Evolutionary conservation across 371 early-diverging fungal species (phyloP), one percentile per base, ranked within the genome.

Genomic region (Mortierella polycephala): DNA sequence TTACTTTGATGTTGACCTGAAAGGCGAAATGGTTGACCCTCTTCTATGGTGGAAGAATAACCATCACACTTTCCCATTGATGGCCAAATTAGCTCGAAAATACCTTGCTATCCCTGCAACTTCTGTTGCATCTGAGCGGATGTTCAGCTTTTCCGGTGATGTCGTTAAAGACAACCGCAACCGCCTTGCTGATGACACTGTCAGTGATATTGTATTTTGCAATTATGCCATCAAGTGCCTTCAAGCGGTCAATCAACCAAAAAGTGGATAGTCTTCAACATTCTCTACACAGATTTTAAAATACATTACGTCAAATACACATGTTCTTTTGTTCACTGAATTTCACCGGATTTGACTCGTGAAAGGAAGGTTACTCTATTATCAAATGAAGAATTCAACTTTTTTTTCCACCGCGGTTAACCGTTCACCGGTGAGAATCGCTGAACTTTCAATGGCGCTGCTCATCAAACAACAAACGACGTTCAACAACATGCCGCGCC

Each of bases 91-190:
- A n/a, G 65, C 49, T n/a, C 37, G 57, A 47, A 63, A 55, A 20
- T 54, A 63, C 16, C 54, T 63, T 37, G 56, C 64, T 13, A 63
- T 55, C 5, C 64, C 64, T 23, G 62, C 62, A 8, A n/a, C 62
- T 13, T 52, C 53, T 52, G 55, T 63, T 11, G 56, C 54, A 16
- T 44, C 64, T 13, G 64, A 63, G 37, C 52, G 56, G 11, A 54
- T 63, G 53, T 55, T 55, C 56, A 41, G 54, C 18, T 52, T 20
- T 14, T 49, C 49, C 13, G 42, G 53, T 5, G 23, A 47, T 46
- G 39, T 49, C n/a, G 40, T 60, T 41, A 57, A 57, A 8, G 65
- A 65, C 21, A 65, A 18, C 14, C 57, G 65, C 12, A 65, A 57
- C 21, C 65, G 51, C n/a, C 67, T 57, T 8, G 12, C 30, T 6